Base-by-base conservation (phyloP, 2,329 filamentous ascomycete species). In the Fusarium keratoplasticum region DNA sequence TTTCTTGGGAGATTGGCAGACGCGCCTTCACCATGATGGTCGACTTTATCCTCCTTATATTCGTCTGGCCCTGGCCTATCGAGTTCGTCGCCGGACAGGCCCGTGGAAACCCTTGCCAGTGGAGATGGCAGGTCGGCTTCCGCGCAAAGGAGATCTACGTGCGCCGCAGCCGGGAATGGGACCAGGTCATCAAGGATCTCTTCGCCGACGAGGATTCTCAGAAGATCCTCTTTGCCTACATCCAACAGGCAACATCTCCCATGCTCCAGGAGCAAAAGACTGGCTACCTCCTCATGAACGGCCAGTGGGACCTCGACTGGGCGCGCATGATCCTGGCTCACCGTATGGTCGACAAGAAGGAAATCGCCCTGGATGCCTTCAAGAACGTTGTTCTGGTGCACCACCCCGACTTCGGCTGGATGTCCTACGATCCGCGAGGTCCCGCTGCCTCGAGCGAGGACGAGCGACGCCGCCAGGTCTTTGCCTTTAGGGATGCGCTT, bases 281-380 rank as follows among this genome's bases (percentile, higher is more conserved):
- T 33, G 95, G 95, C 22, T 97, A 97, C 80, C 84, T 97, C 72
- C 91, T 96, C 75, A 93, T 97, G 87, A 94, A 95, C 80, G 89
- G 88, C 71, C 89, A 95, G 71, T 98, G 95, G 92, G 94, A 97
- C 81, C 85, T 98, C 69, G 95, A 98, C 81, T 98, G 95, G 88
- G 87, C 87, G 55, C 88, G 89, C 22, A 98, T 98, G 94, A 85
- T 95, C 14, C 84, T 88, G 71, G 94, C 94, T 5, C 93, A 94
- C 54, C 84, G 84, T 36, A 82, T 97, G 74, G 88, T 95, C 2
- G 92, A 94, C 73, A 86, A 87, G 74, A 91, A 90, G 77, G 86
- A 87, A 22, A 77, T 89, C 27, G 81, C 86, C 25, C 80, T 94
- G 16, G 89, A 93, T n/a, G 90, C 91, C 27, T 92, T 98, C 79